Evolutionary conservation across 169 alveolate species (phyloP), one percentile per base, ranked within the genome.

Genomic region (Plasmodium sp.): DNA sequence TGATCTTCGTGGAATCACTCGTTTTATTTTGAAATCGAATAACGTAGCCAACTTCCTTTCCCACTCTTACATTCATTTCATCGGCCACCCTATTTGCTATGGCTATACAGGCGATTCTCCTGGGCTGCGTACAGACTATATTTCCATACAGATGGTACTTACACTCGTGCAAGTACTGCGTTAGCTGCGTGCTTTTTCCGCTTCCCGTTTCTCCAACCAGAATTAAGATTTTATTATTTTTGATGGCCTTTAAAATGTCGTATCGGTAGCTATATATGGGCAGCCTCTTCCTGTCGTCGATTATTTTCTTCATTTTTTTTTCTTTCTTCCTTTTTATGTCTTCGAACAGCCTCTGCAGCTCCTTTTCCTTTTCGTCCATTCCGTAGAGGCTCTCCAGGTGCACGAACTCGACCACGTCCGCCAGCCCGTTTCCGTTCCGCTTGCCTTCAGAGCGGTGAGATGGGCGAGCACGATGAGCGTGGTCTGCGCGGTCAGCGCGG

Each of bases 101-200:
- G 56, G 99, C 97, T 99, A 99, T 99, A 54, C 99, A 99, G 1
- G 99, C 99, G 2, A 99, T 99, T 93, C 99, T 97, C 92, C 99
- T 95, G 3, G 99, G 99, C 93, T 99, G 99, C 27, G 99, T 99
- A 85, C 99, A 97, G 39, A 99, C 99, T 43, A 99, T 99, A 93
- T 97, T 98, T 33, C 99, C 99, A 75, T 96, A 96, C 95, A 97
- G 97, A 48, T 99, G 98, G 93, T 99, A 99, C 6, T 99, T 99
- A 18, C 97, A 98, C 96, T 99, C 99, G 94, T 98, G 98, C 83
- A 99, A 94, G 96, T 98, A 99, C 96, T 99, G 99, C 41, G 99
- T 99, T 74, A 99, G 96, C 96, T 99, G 99, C 22, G 99, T 99
- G 43, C 99, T 99, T 96, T 99, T 99, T 18, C 99, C 99, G 62